These are phyloP conservation scores for Beauveria sp. DNA, from an alignment of 2,329 filamentous ascomycete genomes.

Conservation along the genomic window DNA sequence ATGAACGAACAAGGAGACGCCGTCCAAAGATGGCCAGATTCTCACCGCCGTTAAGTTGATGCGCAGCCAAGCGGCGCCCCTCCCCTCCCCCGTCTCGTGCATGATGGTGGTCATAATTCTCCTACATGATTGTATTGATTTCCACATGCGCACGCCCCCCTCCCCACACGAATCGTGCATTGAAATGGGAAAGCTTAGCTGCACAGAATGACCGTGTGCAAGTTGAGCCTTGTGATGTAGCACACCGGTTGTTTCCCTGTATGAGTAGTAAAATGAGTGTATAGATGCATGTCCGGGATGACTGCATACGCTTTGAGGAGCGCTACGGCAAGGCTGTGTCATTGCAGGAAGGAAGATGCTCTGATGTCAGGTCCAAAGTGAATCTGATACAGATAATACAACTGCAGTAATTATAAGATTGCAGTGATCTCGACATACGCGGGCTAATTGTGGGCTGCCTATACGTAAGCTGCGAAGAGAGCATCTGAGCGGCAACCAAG, in stretches of 20 bases:
- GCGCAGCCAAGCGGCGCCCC: background rate
- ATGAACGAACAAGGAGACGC: background rate
- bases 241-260: background rate
- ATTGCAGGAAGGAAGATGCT: too few species aligned
- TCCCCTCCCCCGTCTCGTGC: background rate
- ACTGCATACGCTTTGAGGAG: background rate
- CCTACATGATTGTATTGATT: background rate
- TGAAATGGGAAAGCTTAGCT: background rate
- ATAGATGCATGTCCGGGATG: background rate
- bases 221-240: background rate
- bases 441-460: too few species aligned
- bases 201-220: background rate
- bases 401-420: too few species aligned
- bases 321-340: background rate
- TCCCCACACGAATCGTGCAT: background rate
- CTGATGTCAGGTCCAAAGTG: too few species aligned
- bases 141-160: background rate
- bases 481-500: too few species aligned
- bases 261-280: background rate
- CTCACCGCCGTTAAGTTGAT: background rate
- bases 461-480: too few species aligned
- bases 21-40: background rate
- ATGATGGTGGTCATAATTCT: background rate
- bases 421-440: too few species aligned
- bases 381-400: too few species aligned